Evolutionary conservation across 2,329 filamentous ascomycete species (phyloP), one percentile per base, ranked within the genome.

Genomic region (Clonostachys byssicola): DNA sequence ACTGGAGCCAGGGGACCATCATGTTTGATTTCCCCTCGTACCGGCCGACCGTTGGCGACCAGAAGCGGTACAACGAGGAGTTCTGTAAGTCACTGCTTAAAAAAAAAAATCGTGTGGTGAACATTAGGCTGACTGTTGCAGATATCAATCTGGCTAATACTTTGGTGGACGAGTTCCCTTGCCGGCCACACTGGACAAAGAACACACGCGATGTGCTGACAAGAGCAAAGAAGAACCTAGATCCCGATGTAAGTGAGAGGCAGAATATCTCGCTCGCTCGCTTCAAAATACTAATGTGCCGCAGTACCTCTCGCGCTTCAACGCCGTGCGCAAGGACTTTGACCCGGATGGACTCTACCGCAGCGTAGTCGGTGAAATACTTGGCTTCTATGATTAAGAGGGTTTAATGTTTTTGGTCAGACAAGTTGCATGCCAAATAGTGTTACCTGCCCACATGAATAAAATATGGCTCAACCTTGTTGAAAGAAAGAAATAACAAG

Each of bases 1-100:
- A 77, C 54, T 77, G 56, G 56, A 57, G 52, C 44, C 68, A 74
- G 55, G 75, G 74, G 3, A 66, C 70, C 17, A 75, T 78, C 54
- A 78, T 77, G 74, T 73, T 78, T 51, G 74, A 78, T 53, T 78
- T 77, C 52, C 74, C 74, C 3, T 67, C 61, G 17, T 78, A 71
- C 55, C 64, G 69, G 44, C 73, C 75, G 0, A 66, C 56, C 3
- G 54, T 66, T 9, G 74, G 74, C 2, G 72, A 77, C 47, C 57
- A 68, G 5, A 60, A 67, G 56, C 67, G 74, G 42, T 77, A 70
- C 52, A 77, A 77, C 47, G 73, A 75, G 57, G 62, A 65, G 4
- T 78, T 77, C 45, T 78, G 72, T 75, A n/a, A n/a, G n/a, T n/a
- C n/a, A n/a, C n/a, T n/a, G n/a, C n/a, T n/a, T n/a, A n/a, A n/a